These are phyloP conservation scores for Linnemannia zychae DNA, from an alignment of 192 early-diverging fungal species.

Conservation along the genomic window DNA sequence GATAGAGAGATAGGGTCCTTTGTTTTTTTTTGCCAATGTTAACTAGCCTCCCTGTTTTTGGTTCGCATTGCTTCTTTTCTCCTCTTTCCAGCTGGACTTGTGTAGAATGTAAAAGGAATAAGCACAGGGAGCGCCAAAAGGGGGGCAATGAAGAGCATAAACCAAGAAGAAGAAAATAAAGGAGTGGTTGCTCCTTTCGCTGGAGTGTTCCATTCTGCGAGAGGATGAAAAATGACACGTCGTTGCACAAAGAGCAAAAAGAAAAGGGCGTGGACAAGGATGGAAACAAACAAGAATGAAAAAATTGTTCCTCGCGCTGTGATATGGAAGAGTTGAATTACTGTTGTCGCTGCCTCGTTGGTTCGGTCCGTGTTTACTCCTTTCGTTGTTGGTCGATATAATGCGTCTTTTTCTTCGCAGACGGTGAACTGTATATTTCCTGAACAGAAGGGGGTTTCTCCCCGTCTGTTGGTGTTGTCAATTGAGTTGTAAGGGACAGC, in stretches of 20 bases:
- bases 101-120: neutral
- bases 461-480: neutral
- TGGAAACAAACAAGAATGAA: neutral
- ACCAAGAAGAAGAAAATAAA: neutral
- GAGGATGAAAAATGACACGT: neutral
- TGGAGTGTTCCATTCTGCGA: neutral
- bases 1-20: slow-evolving; percentile 14
- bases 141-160: neutral
- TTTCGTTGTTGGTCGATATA: neutral
- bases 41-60: neutral
- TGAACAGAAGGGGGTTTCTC: neutral
- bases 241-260: neutral
- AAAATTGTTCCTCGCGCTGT: neutral
- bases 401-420: neutral
- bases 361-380: neutral
- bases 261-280: neutral
- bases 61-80: neutral
- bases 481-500: neutral
- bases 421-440: neutral
- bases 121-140: neutral
- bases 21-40: neutral
- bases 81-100: neutral
- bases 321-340: neutral
- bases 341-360: neutral
- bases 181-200: neutral